phyloP scores from a whole-genome alignment of 352 stramenopile species.

The Halophytophthora polymorphica region DNA sequence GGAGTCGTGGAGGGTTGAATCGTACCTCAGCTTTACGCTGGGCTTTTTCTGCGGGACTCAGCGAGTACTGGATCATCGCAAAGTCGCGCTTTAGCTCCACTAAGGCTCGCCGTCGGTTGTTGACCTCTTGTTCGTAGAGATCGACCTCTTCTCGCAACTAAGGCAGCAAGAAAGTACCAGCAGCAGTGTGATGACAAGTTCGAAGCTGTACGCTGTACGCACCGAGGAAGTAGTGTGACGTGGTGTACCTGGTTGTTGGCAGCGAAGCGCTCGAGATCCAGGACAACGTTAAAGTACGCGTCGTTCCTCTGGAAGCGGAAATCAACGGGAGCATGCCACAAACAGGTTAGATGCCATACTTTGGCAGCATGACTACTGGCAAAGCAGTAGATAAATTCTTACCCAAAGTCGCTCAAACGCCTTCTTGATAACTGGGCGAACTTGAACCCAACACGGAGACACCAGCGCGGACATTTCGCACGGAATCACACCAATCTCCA shows the following conservation, averaged over 20 bases:
- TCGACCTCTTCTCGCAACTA: slow-evolving; percentile 57
- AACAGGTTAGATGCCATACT: background rate
- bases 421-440: slow-evolving; percentile 48
- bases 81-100: slow-evolving; percentile 41
- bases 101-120: slow-evolving; percentile 30
- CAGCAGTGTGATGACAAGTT: background rate
- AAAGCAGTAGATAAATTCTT: background rate
- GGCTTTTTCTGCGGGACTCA: slow-evolving; percentile 46
- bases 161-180: background rate
- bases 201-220: background rate
- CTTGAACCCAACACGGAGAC: slow-evolving; percentile 65
- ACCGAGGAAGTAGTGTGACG: background rate
- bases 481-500: slow-evolving; percentile 72
- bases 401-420: slow-evolving; percentile 71
- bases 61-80: slow-evolving; percentile 34
- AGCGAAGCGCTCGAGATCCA: slow-evolving; percentile 62
- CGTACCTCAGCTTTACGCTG: slow-evolving; percentile 58
- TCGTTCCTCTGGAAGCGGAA: slow-evolving; percentile 45
- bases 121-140: slow-evolving; percentile 60
- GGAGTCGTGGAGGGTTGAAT: background rate
- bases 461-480: slow-evolving; percentile 48
- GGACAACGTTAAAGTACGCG: slow-evolving; percentile 45
- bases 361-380: background rate
- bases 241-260: slow-evolving; percentile 42
- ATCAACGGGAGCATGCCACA: background rate